phyloP scores from a whole-genome alignment of 306 rosid genomes.

The Trifolium repens region DNA sequence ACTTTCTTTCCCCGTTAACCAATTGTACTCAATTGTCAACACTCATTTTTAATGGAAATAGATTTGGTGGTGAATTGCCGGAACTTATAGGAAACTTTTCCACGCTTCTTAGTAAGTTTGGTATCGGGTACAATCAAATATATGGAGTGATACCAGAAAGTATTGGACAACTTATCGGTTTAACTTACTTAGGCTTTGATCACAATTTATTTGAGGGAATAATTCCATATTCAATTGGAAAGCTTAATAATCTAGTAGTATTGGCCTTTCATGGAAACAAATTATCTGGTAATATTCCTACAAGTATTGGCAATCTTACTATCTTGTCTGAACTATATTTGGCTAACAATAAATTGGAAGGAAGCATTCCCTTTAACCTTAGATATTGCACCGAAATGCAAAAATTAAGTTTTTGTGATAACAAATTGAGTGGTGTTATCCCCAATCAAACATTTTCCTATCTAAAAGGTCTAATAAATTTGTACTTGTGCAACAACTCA shows the following conservation, averaged over 20 bases:
- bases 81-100: slow-evolving; percentile 27
- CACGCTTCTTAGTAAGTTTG: not conserved
- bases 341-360: not conserved
- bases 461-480: not conserved
- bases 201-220: slow-evolving; percentile 26
- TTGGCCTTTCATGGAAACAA: not conserved
- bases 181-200: not conserved
- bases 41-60: not conserved
- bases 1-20: slow-evolving; percentile 41
- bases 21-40: not conserved
- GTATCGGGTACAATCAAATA: not conserved
- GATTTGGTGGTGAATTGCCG: slow-evolving; percentile 39
- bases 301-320: slow-evolving; percentile 35
- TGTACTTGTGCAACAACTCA: not conserved
- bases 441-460: slow-evolving; percentile 28
- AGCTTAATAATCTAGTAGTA: slow-evolving; percentile 18
- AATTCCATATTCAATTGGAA: slow-evolving; percentile 45
- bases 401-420: not conserved
- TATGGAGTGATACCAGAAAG: slow-evolving; percentile 38
- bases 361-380: slow-evolving; percentile 36
- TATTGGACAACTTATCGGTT: slow-evolving; percentile 34
- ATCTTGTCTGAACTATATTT: slow-evolving; percentile 1
- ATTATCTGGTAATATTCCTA: slow-evolving; percentile 28
- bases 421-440: slow-evolving; percentile 36
- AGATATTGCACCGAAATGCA: slow-evolving; percentile 25